Conservation (phyloP, 148 eudicot species). For the Camellia granthamiana region DNA sequence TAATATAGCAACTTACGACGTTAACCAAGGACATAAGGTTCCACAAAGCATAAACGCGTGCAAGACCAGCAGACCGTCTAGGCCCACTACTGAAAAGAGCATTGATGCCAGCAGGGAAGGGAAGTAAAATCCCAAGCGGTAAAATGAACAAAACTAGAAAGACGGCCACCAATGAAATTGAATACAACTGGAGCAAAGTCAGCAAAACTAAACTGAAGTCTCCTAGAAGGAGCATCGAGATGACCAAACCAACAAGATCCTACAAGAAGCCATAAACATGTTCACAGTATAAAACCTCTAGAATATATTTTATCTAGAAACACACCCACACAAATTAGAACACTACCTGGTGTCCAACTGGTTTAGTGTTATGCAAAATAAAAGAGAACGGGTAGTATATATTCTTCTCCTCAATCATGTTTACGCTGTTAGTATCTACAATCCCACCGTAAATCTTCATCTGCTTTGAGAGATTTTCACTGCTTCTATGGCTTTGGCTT, state of each 20-base stretch:
- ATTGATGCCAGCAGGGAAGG: slow-evolving; percentile 97
- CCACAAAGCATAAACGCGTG: slow-evolving; percentile 96
- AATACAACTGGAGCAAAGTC: slow-evolving; percentile 92
- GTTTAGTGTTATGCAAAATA: slow-evolving; percentile 85
- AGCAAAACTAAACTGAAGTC: slow-evolving; percentile 96
- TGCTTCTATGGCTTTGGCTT: slow-evolving; percentile 30
- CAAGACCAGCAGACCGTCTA: slow-evolving; percentile 92
- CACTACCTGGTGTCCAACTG: slow-evolving; percentile 95
- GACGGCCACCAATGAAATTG: slow-evolving; percentile 74
- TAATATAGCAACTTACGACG: slow-evolving; percentile 59
- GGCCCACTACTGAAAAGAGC: slow-evolving; percentile 98
- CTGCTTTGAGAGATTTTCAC: slow-evolving; percentile 38
- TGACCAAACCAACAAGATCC: slow-evolving; percentile 99
- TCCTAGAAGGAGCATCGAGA: slow-evolving; percentile 83
- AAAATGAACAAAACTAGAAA: slow-evolving; percentile 69
- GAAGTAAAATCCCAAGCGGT: slow-evolving; percentile 92
- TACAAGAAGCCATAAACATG: slow-evolving; percentile 41
- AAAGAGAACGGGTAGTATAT: slow-evolving; percentile 71
- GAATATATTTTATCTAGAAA: background rate
- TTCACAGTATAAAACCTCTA: background rate
- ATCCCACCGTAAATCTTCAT: slow-evolving; percentile 57
- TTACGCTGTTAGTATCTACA: slow-evolving; percentile 62
- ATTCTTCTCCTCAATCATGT: slow-evolving; percentile 62
- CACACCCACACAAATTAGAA: background rate
- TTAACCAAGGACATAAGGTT: slow-evolving; percentile 83